Base-by-base conservation (phyloP, 2,329 filamentous ascomycete genomes). In the Esteya vermicola region DNA sequence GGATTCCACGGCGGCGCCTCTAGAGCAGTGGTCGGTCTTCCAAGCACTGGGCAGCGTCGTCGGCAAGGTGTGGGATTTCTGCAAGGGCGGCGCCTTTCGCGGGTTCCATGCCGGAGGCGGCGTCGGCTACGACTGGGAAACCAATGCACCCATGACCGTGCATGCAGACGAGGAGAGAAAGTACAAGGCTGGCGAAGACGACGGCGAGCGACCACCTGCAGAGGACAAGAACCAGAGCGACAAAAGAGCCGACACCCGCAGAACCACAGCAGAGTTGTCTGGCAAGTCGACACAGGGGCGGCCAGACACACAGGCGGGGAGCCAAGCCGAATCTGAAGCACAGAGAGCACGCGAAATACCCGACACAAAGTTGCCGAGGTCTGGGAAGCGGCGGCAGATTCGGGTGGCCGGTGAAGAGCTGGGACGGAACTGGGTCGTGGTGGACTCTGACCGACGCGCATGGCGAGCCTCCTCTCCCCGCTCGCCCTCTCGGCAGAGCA, bases 61-160 rank as follows among this genome's bases (percentile, higher is more conserved):
- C 2, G 82, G 84, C 16, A 89, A 80, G 52, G 76, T 93, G 0
- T 86, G 85, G 72, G 74, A 86, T 49, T 91, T 94, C 51, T 94
- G 88, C 62, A 83, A 67, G 55, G 62, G 64, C 0, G 75, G 70
- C 9, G 74, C 81, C 0, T 93, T 95, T 52, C 71, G 72, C 40
- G 88, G 88, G 0, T 95, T 95, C 56, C 78, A 88, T 45, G 85
- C 88, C 12, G 89, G 88, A 8, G 85, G 81, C 4, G 89, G 88
- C 9, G 67, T 66, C 44, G 77, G 75, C 21, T 93, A 88, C 52
- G 63, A 46, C 38, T 53, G 54, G 46, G 53, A 58, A 14, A 48
- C 42, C n/a, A n/a, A n/a, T n/a, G n/a, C n/a, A n/a, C n/a, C n/a
- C n/a, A n/a, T n/a, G n/a, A n/a, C n/a, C n/a, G n/a, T n/a, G n/a